phyloP scores from a whole-genome alignment of 129 eudicot species.

The Helichrysum umbraculigerum region DNA sequence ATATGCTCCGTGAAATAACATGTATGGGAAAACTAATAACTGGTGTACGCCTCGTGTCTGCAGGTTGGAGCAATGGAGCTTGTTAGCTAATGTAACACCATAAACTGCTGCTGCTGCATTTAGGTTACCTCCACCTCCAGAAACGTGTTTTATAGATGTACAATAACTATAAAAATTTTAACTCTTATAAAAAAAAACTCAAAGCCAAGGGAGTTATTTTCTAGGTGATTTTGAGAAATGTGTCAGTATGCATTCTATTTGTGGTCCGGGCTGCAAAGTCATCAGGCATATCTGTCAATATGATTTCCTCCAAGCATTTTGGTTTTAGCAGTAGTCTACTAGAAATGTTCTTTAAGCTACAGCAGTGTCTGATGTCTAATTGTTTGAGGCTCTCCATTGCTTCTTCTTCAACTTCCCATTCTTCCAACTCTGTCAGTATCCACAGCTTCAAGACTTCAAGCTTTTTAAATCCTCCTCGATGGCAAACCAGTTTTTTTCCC shows the following conservation, averaged over 20 bases:
- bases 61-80: conserved; percentile 1
- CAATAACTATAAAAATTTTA: not conserved
- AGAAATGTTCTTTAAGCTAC: conserved; percentile 38
- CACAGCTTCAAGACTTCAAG: conserved; percentile 52
- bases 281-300: conserved; percentile 40
- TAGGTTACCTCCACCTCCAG: not conserved
- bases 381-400: conserved; percentile 55
- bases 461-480: conserved; percentile 33
- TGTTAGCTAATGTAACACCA: not conserved
- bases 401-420: conserved; percentile 50
- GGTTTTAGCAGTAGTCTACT: conserved; percentile 25
- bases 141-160: not conserved
- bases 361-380: conserved; percentile 48
- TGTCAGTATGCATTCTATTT: conserved; percentile 13
- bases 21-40: not conserved
- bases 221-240: conserved; percentile 21
- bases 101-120: not conserved
- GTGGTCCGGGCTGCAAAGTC: conserved; percentile 23
- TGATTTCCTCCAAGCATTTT: conserved; percentile 35
- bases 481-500: conserved; percentile 37
- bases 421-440: conserved; percentile 43
- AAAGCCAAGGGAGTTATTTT: conserved; percentile 39
- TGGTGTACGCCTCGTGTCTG: not conserved
- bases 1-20: not conserved
- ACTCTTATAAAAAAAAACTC: conserved; percentile 21